A percentile compares a stretch with the other conserved stretches of the same genome.
Evolutionary conservation across 805 yeast genomes (phyloP).

Genomic region (Candida incommunis): DNA sequence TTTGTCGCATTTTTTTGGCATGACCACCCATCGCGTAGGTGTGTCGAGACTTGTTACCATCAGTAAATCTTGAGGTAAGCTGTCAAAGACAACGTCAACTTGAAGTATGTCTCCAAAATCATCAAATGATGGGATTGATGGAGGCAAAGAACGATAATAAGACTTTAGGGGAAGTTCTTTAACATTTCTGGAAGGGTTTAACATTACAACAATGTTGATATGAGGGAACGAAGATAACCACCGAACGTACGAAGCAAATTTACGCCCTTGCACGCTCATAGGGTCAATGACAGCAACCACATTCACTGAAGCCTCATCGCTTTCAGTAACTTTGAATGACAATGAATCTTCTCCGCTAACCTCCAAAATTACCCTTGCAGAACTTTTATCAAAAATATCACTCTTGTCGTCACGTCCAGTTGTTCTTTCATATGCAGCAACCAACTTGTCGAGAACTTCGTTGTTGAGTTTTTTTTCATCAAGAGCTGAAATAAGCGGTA

Average conservation of each 20-base stretch:
- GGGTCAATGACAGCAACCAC: conserved; percentile 60
- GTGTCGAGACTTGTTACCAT: conserved; percentile 43
- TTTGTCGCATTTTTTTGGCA: conserved; percentile 33
- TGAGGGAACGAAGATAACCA: conserved; percentile 32
- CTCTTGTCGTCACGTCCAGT: conserved; percentile 4
- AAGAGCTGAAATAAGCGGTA: conserved; percentile 5
- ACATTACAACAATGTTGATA: conserved; percentile 36
- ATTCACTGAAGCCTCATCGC: conserved; percentile 30
- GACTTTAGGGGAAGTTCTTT: conserved; percentile 38
- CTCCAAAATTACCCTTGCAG: neutral
- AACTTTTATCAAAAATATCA: conserved; percentile 1
- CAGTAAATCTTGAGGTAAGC: conserved; percentile 38
- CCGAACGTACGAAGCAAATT: conserved; percentile 32
- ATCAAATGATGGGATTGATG: conserved; percentile 20
- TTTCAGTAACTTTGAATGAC: conserved; percentile 3
- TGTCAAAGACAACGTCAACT: conserved; percentile 24
- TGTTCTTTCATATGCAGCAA: conserved; percentile 10
- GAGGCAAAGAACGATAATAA: conserved; percentile 38
- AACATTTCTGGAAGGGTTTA: conserved; percentile 39
- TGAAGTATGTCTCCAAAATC: conserved; percentile 16
- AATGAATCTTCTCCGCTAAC: neutral
- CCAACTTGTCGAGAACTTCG: conserved; percentile 6
- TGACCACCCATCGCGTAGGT: conserved; percentile 57
- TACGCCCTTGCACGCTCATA: conserved; percentile 52
- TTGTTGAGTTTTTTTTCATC: conserved; percentile 7